Conservation (phyloP, 805 yeast genomes). For the Wickerhamiella spandovensis region DNA sequence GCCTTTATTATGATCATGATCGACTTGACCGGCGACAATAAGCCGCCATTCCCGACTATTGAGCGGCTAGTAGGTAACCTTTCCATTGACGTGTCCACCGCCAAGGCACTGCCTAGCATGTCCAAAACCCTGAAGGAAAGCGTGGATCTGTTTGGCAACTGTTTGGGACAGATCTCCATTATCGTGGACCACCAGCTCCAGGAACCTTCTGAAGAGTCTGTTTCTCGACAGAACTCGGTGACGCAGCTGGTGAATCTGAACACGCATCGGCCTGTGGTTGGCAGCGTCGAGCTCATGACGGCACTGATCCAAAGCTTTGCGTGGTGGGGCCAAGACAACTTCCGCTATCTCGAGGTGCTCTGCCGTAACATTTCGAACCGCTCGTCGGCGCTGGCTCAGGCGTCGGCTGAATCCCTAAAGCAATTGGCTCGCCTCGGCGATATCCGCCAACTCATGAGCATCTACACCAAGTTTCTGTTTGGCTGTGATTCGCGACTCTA, state of each 20-base stretch:
- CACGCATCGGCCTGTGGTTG: neutral
- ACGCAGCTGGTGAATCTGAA: slow-evolving; percentile 12
- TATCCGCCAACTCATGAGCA: slow-evolving; percentile 55
- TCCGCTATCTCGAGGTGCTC: slow-evolving; percentile 58
- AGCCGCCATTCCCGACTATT: slow-evolving; percentile 61
- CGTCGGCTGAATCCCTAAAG: slow-evolving; percentile 51
- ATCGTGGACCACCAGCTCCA: slow-evolving; percentile 3
- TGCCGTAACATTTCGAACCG: slow-evolving; percentile 65
- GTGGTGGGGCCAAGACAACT: slow-evolving; percentile 50
- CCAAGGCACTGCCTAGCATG: neutral
- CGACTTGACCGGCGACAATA: slow-evolving; percentile 41
- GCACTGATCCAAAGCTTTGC: slow-evolving; percentile 61
- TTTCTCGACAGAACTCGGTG: slow-evolving; percentile 16
- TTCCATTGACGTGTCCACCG: neutral
- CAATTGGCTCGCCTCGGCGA: slow-evolving; percentile 53
- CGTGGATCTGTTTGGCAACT: slow-evolving; percentile 17
- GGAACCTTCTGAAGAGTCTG: slow-evolving; percentile 3
- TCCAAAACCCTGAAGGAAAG: slow-evolving; percentile 7
- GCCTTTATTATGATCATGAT: slow-evolving; percentile 60
- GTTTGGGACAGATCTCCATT: slow-evolving; percentile 12
- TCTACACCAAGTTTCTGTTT: slow-evolving; percentile 69
- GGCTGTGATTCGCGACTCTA: slow-evolving; percentile 48
- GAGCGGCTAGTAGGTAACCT: slow-evolving; percentile 21
- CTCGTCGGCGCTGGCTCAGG: slow-evolving; percentile 45
- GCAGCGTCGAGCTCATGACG: slow-evolving; percentile 44